A percentile compares a stretch with the other conserved stretches of the same genome.
phyloP scores from a whole-genome alignment of 225 moss, liverwort and hornwort genomes.

The Rhytidiadelphus loreus region DNA sequence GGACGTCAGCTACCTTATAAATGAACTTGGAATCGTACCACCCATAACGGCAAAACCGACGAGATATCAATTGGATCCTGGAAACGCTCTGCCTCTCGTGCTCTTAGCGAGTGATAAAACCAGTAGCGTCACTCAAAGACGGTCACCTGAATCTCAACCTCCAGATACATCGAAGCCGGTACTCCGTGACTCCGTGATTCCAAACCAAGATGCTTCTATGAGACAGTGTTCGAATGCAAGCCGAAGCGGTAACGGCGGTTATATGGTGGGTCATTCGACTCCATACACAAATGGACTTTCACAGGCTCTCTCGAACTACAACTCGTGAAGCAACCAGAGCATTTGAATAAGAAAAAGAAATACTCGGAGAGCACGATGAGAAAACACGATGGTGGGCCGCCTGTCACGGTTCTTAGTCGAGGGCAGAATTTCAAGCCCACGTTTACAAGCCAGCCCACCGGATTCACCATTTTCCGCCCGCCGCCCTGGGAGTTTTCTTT shows the following conservation, averaged over 20 bases:
- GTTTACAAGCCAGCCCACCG: slow-evolving; percentile 3
- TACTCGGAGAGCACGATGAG: not conserved
- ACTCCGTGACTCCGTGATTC: not conserved
- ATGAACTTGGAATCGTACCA: slow-evolving; percentile 20
- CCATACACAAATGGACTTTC: no score
- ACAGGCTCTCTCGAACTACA: no score
- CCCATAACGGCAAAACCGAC: slow-evolving; percentile 24
- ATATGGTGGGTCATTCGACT: no score
- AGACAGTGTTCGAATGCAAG: slow-evolving; percentile 20
- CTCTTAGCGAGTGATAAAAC: not conserved
- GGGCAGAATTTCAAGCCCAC: not conserved
- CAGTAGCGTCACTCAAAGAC: not conserved
- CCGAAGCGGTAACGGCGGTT: not conserved
- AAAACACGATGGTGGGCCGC: not conserved
- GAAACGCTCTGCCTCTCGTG: not conserved
- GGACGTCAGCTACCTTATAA: slow-evolving; percentile 23
- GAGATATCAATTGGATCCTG: not conserved
- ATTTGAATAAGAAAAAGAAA: no score
- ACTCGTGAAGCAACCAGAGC: no score
- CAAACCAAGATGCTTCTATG: not conserved
- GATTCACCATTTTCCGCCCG: slow-evolving; percentile 29
- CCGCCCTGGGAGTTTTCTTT: slow-evolving; percentile 29
- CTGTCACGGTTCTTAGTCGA: not conserved
- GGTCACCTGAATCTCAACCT: slow-evolving; percentile 5
- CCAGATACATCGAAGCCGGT: not conserved